phyloP scores from a whole-genome alignment of 2,329 filamentous ascomycete genomes.

The Microcyclospora pomicola region DNA sequence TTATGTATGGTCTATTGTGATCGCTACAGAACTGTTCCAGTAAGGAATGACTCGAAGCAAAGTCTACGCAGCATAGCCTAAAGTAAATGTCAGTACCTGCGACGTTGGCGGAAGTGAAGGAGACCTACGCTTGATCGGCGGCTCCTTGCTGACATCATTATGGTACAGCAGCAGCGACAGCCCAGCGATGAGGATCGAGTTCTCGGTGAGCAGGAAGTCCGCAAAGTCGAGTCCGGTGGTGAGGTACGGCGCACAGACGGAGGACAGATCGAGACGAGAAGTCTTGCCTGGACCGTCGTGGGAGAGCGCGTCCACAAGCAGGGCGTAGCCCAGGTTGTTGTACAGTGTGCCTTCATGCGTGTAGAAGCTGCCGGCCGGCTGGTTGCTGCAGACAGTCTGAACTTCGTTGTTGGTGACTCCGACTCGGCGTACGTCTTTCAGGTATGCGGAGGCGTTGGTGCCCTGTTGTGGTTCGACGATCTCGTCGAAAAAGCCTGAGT shows the following conservation, averaged over 20 bases:
- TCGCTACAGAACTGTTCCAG: too few relatives aligned
- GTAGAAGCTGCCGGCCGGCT: conserved; percentile 33
- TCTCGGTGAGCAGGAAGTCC: conserved; percentile 35
- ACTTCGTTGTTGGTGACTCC: conserved; percentile 38
- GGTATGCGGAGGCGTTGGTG: conserved; percentile 32
- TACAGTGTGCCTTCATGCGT: conserved; percentile 39
- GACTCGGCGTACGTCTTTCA: conserved; percentile 29
- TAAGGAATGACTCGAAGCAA: too few relatives aligned
- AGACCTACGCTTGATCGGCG: conserved; percentile 23
- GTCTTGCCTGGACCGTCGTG: conserved; percentile 33
- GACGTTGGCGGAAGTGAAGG: too few relatives aligned
- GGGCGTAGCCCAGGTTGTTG: conserved; percentile 32
- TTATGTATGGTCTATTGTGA: too few relatives aligned
- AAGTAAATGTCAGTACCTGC: too few relatives aligned
- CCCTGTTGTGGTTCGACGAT: conserved; percentile 39
- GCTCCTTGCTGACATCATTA: conserved; percentile 26
- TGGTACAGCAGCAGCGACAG: conserved; percentile 22
- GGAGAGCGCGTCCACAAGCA: conserved; percentile 36
- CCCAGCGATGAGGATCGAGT: conserved; percentile 27
- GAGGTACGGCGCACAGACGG: conserved; percentile 27
- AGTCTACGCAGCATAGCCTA: too few relatives aligned
- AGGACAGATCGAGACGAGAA: conserved; percentile 25
- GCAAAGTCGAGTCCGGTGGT: conserved; percentile 28
- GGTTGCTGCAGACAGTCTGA: conserved; percentile 29
- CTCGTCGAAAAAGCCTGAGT: conserved; percentile 35